These are phyloP conservation scores for Candida tibetensis DNA, from an alignment of 805 yeast genomes.

Conservation along the genomic window DNA sequence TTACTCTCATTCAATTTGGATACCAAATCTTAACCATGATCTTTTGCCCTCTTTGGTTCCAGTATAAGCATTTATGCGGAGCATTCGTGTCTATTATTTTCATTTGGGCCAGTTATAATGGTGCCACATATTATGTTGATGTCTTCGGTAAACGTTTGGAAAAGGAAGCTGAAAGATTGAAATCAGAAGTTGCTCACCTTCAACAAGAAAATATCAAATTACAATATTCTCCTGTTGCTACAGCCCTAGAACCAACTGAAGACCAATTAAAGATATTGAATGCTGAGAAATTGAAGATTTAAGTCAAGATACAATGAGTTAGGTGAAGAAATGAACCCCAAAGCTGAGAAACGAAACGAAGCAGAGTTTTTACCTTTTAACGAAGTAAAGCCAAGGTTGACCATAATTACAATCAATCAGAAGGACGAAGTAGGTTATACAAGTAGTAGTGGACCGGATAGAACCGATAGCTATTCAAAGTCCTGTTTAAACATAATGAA, in stretches of 20 bases:
- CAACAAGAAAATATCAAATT: slow-evolving; percentile 30
- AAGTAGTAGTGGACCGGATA: no score
- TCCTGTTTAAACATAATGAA: no score
- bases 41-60: slow-evolving; percentile 86
- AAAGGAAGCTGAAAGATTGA: slow-evolving; percentile 73
- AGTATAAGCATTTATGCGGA: slow-evolving; percentile 62
- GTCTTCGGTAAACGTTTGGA: slow-evolving; percentile 88
- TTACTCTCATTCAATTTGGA: slow-evolving; percentile 79
- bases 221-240: slow-evolving; percentile 6
- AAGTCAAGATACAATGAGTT: no score
- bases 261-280: background rate
- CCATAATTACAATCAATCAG: no score
- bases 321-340: no score
- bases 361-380: no score
- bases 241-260: background rate
- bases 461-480: no score
- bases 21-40: slow-evolving; percentile 87
- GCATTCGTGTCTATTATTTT: slow-evolving; percentile 71
- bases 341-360: no score
- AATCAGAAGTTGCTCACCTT: slow-evolving; percentile 64
- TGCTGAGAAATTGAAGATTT: background rate
- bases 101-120: slow-evolving; percentile 79
- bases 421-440: no score
- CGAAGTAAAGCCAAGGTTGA: no score
- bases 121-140: slow-evolving; percentile 93